phyloP scores from a whole-genome alignment of 192 early-diverging fungal species.

The Cladochytrium replicatum region DNA sequence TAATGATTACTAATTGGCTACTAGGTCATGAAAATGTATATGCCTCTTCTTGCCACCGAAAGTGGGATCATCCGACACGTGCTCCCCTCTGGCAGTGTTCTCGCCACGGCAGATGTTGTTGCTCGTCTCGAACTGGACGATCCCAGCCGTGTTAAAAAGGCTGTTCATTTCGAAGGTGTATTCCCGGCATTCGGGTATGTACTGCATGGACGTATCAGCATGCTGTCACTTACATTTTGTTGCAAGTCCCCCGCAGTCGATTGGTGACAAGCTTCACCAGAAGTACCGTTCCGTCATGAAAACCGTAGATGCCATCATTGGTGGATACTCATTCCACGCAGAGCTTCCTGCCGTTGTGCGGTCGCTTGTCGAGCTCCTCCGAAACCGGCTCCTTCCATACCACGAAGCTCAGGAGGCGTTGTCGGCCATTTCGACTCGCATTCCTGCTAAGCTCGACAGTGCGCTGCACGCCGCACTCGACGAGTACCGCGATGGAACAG shows the following conservation, averaged over 20 bases:
- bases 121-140: slow-evolving; percentile 90
- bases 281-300: slow-evolving; percentile 52
- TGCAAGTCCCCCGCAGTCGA: slow-evolving; percentile 73
- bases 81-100: slow-evolving; percentile 74
- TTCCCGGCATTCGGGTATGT: slow-evolving; percentile 32
- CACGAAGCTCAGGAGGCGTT: slow-evolving; percentile 70
- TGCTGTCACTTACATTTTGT: not conserved
- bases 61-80: slow-evolving; percentile 82
- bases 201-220: not conserved
- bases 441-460: slow-evolving; percentile 59
- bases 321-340: slow-evolving; percentile 79
- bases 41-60: slow-evolving; percentile 88
- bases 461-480: slow-evolving; percentile 42
- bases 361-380: slow-evolving; percentile 63
- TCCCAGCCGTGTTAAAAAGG: slow-evolving; percentile 81
- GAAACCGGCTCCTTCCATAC: slow-evolving; percentile 73
- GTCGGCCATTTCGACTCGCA: slow-evolving; percentile 72
- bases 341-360: slow-evolving; percentile 60
- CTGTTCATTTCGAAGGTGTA: slow-evolving; percentile 56
- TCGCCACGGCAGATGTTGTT: slow-evolving; percentile 87
- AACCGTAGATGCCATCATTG: slow-evolving; percentile 63
- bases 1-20: no score
- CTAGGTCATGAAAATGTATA: slow-evolving; percentile 99
- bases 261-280: slow-evolving; percentile 85
- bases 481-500: slow-evolving; percentile 25